A percentile compares a stretch with the other conserved stretches of the same genome.
These are phyloP conservation scores for Saraca asoca DNA, from an alignment of 331 rosid genomes.

Conservation along the genomic window DNA sequence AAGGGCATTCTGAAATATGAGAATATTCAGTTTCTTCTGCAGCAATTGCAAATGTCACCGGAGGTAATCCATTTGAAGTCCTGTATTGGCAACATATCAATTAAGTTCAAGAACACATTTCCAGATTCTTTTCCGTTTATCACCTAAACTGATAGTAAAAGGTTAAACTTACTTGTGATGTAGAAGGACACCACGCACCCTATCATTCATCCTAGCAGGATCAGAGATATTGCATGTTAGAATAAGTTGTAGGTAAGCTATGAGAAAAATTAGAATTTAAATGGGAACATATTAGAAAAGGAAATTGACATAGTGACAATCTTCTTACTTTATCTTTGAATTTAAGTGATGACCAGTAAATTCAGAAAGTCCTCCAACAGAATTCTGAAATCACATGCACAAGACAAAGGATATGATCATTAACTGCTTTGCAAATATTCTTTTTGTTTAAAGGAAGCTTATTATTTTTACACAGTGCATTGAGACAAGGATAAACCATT, in stretches of 20 bases:
- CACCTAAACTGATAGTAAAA: constrained; percentile 24
- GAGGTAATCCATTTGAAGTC: constrained; percentile 63
- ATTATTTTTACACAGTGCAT: constrained; percentile 28
- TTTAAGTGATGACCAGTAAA: constrained; percentile 83
- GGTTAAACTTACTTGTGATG: constrained; percentile 67
- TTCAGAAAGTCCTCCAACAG: constrained; percentile 89
- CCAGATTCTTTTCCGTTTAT: constrained; percentile 17
- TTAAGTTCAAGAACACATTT: constrained; percentile 13
- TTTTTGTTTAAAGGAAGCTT: neutral
- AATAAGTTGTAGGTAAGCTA: constrained; percentile 23
- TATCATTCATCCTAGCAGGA: constrained; percentile 64
- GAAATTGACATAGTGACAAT: constrained; percentile 24
- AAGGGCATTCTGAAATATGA: constrained; percentile 82
- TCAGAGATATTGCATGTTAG: constrained; percentile 43
- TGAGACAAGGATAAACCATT: constrained; percentile 20
- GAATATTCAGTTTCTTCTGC: constrained; percentile 72
- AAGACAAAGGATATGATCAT: constrained; percentile 27
- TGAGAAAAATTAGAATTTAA: constrained; percentile 4
- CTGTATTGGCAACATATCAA: constrained; percentile 43
- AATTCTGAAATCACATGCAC: constrained; percentile 61
- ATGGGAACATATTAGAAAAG: constrained; percentile 20
- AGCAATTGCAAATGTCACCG: constrained; percentile 86
- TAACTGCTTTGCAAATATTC: neutral
- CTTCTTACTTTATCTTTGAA: constrained; percentile 68
- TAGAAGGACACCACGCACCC: constrained; percentile 76